Conservation (phyloP, 1,284 basidiomycete genomes). For the Malassezia vespertilionis region DNA sequence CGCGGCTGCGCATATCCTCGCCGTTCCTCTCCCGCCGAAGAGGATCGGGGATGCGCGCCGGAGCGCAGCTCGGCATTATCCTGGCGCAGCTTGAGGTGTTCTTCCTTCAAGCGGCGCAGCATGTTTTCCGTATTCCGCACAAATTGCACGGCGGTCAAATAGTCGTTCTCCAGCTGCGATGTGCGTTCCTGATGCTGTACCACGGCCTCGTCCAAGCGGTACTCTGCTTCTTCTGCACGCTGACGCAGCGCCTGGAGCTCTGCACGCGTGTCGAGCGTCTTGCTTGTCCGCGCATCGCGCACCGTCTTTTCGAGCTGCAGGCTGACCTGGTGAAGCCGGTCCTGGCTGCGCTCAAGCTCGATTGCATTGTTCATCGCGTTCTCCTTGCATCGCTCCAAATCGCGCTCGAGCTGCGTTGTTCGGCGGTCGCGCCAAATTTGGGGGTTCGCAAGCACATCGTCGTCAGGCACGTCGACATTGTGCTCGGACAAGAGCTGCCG, state of each 20-base stretch:
- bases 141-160: slow-evolving; percentile 72
- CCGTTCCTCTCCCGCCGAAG: slow-evolving; percentile 1
- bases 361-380: slow-evolving; percentile 31
- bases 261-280: slow-evolving; percentile 49
- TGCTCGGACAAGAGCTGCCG: slow-evolving; percentile 79
- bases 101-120: slow-evolving; percentile 82
- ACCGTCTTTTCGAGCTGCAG: slow-evolving; percentile 37
- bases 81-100: slow-evolving; percentile 44
- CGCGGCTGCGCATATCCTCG: neutral
- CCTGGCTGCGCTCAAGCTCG: slow-evolving; percentile 40
- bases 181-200: slow-evolving; percentile 43
- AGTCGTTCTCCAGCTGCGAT: slow-evolving; percentile 78
- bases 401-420: slow-evolving; percentile 39
- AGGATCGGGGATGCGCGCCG: neutral
- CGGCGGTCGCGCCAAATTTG: slow-evolving; percentile 31
- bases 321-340: slow-evolving; percentile 37
- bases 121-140: slow-evolving; percentile 93
- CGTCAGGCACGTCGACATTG: slow-evolving; percentile 35
- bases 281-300: slow-evolving; percentile 49
- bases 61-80: slow-evolving; percentile 41
- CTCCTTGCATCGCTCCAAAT: slow-evolving; percentile 28
- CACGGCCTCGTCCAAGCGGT: slow-evolving; percentile 38
- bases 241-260: slow-evolving; percentile 69
- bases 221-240: slow-evolving; percentile 42
- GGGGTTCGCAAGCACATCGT: slow-evolving; percentile 38